Conservation (phyloP, 2,329 filamentous ascomycete genomes). For the Atkinsonella texensis region DNA sequence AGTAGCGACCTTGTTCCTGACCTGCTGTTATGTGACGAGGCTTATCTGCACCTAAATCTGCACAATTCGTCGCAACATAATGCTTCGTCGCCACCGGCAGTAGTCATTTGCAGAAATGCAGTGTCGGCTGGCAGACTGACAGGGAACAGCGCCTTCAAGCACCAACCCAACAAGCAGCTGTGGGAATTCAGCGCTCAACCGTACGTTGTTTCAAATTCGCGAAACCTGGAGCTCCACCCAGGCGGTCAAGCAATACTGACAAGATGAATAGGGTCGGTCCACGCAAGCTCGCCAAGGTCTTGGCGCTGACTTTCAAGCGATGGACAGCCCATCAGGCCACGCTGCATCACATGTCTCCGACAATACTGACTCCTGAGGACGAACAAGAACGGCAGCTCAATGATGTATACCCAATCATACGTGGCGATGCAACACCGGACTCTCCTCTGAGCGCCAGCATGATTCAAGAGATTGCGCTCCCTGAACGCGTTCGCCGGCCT, state of each 20-base stretch:
- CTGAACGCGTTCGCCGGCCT: constrained; percentile 1
- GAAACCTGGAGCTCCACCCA: constrained; percentile 4
- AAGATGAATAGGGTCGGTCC: constrained; percentile 17
- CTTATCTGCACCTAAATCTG: constrained; percentile 13
- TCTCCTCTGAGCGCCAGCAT: neutral
- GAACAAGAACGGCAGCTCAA: neutral
- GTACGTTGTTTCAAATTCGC: constrained; percentile 8
- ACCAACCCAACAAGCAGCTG: constrained; percentile 10
- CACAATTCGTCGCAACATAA: constrained; percentile 9
- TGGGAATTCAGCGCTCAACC: constrained; percentile 28
- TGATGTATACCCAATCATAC: neutral
- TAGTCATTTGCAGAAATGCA: constrained; percentile 6
- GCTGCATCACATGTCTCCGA: neutral
- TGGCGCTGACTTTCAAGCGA: constrained; percentile 5
- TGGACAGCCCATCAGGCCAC: constrained; percentile 4
- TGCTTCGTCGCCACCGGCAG: constrained; percentile 4
- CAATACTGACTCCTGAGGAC: constrained; percentile 2
- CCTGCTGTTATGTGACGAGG: constrained; percentile 15
- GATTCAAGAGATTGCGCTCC: neutral
- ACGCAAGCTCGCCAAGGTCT: constrained; percentile 19
- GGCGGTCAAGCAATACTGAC: neutral
- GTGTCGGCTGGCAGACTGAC: constrained; percentile 1
- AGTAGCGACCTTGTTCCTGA: constrained; percentile 13
- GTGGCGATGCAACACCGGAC: neutral
- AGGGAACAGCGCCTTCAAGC: constrained; percentile 1